Percentiles rank a stretch among this genome's conserved stretches.
phyloP scores from a whole-genome alignment of 495 filamentous ascomycete species.

The Penicillium maclennaniae region DNA sequence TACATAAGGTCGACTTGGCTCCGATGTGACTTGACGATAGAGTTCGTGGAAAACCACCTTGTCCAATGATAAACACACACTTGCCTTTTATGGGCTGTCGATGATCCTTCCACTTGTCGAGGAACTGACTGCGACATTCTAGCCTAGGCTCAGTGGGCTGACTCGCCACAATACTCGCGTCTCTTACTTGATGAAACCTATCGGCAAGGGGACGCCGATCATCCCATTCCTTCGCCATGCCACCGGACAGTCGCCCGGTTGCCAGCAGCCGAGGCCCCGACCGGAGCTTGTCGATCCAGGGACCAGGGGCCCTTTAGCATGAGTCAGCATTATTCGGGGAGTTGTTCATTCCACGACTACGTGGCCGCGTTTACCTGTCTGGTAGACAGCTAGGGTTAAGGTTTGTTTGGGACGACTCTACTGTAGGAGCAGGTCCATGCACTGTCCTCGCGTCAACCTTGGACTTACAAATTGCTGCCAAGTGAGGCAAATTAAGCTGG shows the following conservation, averaged over 20 bases:
- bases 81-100: neutral
- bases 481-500: neutral
- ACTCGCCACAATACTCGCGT: neutral
- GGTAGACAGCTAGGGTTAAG: constrained; percentile 1
- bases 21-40: neutral
- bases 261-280: neutral
- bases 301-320: neutral
- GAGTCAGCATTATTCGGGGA: constrained; percentile 10
- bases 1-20: neutral
- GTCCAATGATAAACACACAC: neutral
- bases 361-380: neutral
- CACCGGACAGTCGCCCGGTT: neutral
- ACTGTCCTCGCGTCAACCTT: constrained; percentile 5
- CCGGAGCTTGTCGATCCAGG: constrained; percentile 6
- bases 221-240: neutral
- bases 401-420: neutral
- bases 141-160: neutral
- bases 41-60: neutral
- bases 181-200: neutral
- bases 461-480: neutral
- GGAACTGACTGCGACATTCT: neutral
- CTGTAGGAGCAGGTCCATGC: neutral
- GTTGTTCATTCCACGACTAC: constrained; percentile 11
- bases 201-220: constrained; percentile 18
- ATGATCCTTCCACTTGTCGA: neutral